These are phyloP conservation scores for Saccharomycopsis hybrid DNA, from an alignment of 1,139 yeast species.

Conservation along the genomic window DNA sequence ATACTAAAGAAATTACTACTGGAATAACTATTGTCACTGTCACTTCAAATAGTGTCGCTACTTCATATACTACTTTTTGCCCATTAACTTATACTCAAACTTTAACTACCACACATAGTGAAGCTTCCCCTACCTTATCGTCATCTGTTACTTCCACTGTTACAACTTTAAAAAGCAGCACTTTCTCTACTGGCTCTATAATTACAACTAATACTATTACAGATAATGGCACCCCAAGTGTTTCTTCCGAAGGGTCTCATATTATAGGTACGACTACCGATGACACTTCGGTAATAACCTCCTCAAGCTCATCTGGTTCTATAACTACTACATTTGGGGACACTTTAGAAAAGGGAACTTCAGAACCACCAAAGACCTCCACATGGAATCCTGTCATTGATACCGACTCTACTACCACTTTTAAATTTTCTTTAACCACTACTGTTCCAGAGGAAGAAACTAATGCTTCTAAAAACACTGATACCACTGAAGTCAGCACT, in stretches of 20 bases:
- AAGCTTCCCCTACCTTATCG: no score
- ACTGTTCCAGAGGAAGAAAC: slow-evolving; percentile 2
- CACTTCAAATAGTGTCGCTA: slow-evolving; percentile 2
- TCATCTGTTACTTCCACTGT: no score
- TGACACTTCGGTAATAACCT: neutral
- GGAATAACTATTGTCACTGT: slow-evolving; percentile 13
- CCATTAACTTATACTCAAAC: no score
- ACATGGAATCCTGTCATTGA: no score
- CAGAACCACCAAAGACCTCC: neutral
- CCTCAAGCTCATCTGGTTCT: neutral
- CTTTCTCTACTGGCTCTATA: no score
- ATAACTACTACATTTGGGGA: neutral
- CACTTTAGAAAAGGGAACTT: neutral
- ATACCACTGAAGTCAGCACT: slow-evolving; percentile 6
- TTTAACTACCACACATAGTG: no score
- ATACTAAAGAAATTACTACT: no score
- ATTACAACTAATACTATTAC: no score
- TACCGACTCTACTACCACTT: neutral
- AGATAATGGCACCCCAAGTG: no score
- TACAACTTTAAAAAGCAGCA: no score
- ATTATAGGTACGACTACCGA: neutral
- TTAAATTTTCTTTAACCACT: slow-evolving; percentile 3
- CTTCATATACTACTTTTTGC: slow-evolving; percentile 17
- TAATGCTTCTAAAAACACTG: neutral
- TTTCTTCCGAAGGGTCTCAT: neutral